Base-by-base conservation (phyloP, 768 basidiomycete genomes). In the Mycena leptocephala region DNA sequence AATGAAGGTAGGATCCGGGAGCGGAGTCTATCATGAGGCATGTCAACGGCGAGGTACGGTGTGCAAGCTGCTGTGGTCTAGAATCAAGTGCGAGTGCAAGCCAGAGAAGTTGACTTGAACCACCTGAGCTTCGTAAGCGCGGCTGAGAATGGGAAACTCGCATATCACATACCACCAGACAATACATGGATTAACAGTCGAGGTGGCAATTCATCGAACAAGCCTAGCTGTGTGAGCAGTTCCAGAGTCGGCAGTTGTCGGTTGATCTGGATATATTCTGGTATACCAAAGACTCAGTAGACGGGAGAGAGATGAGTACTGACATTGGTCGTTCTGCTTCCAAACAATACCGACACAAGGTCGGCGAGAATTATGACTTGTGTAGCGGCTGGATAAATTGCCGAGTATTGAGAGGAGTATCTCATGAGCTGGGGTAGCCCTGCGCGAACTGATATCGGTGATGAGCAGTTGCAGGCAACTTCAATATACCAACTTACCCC, bases 1-100 rank as follows among this genome's bases (percentile, higher is more conserved):
- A 4, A 48, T 28, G 28, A 3, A n/a, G 24, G 16, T 30, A 43
- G 16, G 51, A 39, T 16, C 61, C 62, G 26, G 70, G 61, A 13
- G 70, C 22, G 13, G 70, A 72, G 48, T 72, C 62, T 6, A 72
- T 20, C 13, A 72, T 39, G 20, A 72, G 33, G 37, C 70, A 53
- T 13, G 62, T 56, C 24, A 24, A 16, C 11, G 51, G 28, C 26
- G 2, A 46, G 3, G 46, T 4, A n/a, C 16, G 18, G 22, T 24
- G 18, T 3, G 11, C 20, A 2, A 2, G 48, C 13, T n/a, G n/a
- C 35, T 2, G 28, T 2, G 48, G 33, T 10, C 10, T 9, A 3
- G 35, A 13, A 3, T 41, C 18, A 13, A 63, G 22, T 0, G 62
- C 62, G 22, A 39, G 70, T 22, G 61, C 70, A 33, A 72, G 59